Base-by-base conservation (phyloP, 371 early-diverging fungal species). In the Mucor circinelloides region DNA sequence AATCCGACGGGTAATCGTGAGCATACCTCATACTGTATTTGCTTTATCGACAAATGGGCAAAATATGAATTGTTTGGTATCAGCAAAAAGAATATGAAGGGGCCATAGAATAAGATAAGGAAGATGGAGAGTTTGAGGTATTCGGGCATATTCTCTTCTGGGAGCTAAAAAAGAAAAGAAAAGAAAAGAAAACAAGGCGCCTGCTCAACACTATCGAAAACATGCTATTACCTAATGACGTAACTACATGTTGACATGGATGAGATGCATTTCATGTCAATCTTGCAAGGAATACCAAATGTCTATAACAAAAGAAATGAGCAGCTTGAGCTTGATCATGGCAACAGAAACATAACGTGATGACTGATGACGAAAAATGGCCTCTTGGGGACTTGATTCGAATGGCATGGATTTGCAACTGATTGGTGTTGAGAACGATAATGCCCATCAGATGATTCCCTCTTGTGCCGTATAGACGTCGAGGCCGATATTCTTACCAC, bases 41-140 rank as follows among this genome's bases (percentile, higher is more conserved):
- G 21, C 23, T 50, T 50, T 7, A 23, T 12, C 12, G 50, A 23
- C 50, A 61, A 61, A 7, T 61, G 48, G 2, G 44, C 28, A 6
- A 64, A 58, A 30, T 44, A 55, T 0, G 65, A 64, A n/a, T 64
- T 64, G 13, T 34, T 57, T 15, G 65, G 65, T 32, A 64, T 48
- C 13, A 64, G 23, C 10, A 58, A 15, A 9, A 64, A 17, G n/a
- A 64, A 58, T 1, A 64, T 25, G 15, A 64, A 64, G 1, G 65
- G 65, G 17, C 57, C 28, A 34, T 64, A 64, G 15, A 64, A 58
- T 17, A 58, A n/a, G 5, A 64, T 15, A 15, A 55, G 31, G 8
- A 64, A 38, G 8, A 56, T 30, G 13, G 56, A 28, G 27, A 56
- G 42, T 23, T 64, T 64, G n/a, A 64, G 12, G 21, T 40, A 64